Conservation (phyloP, 352 stramenopile species). For the Globisporangium yorkense region DNA sequence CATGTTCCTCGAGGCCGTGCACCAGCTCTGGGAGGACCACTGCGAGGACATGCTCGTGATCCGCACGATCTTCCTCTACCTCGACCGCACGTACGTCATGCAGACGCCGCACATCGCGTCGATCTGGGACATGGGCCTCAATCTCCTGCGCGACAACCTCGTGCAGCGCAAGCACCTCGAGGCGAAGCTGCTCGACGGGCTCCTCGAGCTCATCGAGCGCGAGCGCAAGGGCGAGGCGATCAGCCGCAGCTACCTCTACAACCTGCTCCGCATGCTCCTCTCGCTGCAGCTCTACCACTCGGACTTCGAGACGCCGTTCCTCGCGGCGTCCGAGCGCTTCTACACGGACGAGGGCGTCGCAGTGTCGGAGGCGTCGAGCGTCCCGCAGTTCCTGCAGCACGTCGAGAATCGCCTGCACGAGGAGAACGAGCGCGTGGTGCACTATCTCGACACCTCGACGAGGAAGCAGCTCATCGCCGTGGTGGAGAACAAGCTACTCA, state of each 20-base stretch:
- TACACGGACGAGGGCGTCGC: constrained; percentile 76
- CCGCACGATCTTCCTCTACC: constrained; percentile 91
- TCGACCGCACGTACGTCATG: constrained; percentile 90
- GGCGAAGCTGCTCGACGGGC: constrained; percentile 55
- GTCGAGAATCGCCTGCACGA: constrained; percentile 84
- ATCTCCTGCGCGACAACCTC: constrained; percentile 56
- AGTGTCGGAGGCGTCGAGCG: constrained; percentile 49
- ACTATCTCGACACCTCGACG: constrained; percentile 71
- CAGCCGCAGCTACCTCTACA: constrained; percentile 77
- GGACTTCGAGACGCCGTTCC: constrained; percentile 84
- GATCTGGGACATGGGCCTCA: constrained; percentile 91
- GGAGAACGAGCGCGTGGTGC: constrained; percentile 65
- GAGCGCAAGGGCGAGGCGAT: constrained; percentile 87
- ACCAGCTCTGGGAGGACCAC: constrained; percentile 86
- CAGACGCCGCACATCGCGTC: constrained; percentile 76
- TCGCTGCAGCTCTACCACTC: constrained; percentile 82
- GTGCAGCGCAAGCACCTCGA: constrained; percentile 50
- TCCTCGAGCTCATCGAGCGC: constrained; percentile 83
- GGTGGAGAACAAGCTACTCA: constrained; percentile 81
- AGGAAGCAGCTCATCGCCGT: constrained; percentile 65
- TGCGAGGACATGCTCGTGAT: constrained; percentile 91
- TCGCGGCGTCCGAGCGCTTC: constrained; percentile 83
- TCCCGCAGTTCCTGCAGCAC: constrained; percentile 84
- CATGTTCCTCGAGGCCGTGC: constrained; percentile 72
- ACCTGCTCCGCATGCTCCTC: constrained; percentile 78